Base-by-base conservation (phyloP, 2,329 filamentous ascomycete species). In the Talaromyces sp. region DNA sequence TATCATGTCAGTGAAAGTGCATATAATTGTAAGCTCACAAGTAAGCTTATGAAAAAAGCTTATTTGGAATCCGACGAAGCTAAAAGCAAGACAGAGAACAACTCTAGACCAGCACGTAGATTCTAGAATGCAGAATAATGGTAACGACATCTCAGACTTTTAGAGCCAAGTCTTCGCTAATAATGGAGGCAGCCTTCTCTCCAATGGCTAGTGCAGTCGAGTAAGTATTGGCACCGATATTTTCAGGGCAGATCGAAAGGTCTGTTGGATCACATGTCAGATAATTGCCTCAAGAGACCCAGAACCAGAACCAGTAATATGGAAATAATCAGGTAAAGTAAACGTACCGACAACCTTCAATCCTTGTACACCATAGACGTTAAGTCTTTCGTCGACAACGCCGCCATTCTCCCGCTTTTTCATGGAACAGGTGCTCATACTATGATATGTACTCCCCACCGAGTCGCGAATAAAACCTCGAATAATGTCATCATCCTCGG, bases 351-450 rank as follows among this genome's bases (percentile, higher is more conserved):
- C 70, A 33, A 72, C 62, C 14, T 68, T 65, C 12, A 72, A 54
- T 0, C 63, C 66, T 8, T 69, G 50, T 9, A 71, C 66, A 0
- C 67, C 68, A 33, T 66, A 48, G 6, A 69, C 63, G 2, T 65
- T 63, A 2, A 67, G 42, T 5, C 63, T 57, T n/a, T 25, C 62
- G 50, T 68, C 67, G 5, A 68, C 64, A 16, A 64, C 66, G 25
- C 62, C 64, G 11, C 61, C 66, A 52, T 66, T 61, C 3, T 60
- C 57, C 23, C 40, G 40, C 2, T 54, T 54, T 5, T 42, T 54
- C 52, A 62, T 62, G 11, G 37, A 48, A n/a, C 76, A 78, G 0
- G 80, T 63, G 7, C 67, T 67, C 7, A 61, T 66, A 14, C 69
- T 67, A 39, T 71, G 69, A 39, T 64, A 68, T 44, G 67, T 67